Base-by-base conservation (phyloP, 257 asterid species). In the Avicennia marina region DNA sequence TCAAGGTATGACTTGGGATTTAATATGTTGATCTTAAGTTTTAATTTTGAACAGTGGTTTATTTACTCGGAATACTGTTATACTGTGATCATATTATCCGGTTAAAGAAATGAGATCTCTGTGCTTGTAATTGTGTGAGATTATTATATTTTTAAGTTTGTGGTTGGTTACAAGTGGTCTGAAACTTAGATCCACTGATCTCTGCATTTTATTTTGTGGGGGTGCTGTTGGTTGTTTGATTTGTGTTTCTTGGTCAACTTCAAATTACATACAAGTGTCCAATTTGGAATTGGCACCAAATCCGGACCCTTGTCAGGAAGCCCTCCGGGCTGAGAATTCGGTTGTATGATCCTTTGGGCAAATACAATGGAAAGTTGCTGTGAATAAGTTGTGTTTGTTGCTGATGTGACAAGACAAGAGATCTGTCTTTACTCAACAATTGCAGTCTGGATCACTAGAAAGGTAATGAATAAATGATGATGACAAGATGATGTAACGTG, bases 1-100 rank as follows among this genome's bases (percentile, higher is more conserved):
- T 62, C 72, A 80, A 50, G 95, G 97, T 86, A 76, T 32, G 24
- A 18, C 25, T 38, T 47, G n/a, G n/a, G n/a, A n/a, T n/a, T n/a
- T n/a, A n/a, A n/a, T n/a, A n/a, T n/a, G n/a, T n/a, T n/a, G n/a
- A n/a, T n/a, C n/a, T n/a, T n/a, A n/a, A n/a, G n/a, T n/a, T n/a
- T n/a, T n/a, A n/a, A 1, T 20, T 32, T 55, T 38, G 51, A 43
- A 7, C 21, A 15, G 32, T 46, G n/a, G 25, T 50, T 53, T 6
- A 16, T 47, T 47, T 60, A 15, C 19, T 19, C n/a, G 26, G 17
- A 29, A 38, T 21, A 39, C 62, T 60, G 64, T n/a, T n/a, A n/a
- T n/a, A n/a, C n/a, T n/a, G n/a, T n/a, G n/a, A n/a, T n/a, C n/a
- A n/a, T n/a, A n/a, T n/a, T n/a, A n/a, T 60, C 9, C 38, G 25